Evolutionary conservation across 805 yeast species (phyloP), one percentile per base, ranked within the genome.

Genomic region (Starmera dryadoides): DNA sequence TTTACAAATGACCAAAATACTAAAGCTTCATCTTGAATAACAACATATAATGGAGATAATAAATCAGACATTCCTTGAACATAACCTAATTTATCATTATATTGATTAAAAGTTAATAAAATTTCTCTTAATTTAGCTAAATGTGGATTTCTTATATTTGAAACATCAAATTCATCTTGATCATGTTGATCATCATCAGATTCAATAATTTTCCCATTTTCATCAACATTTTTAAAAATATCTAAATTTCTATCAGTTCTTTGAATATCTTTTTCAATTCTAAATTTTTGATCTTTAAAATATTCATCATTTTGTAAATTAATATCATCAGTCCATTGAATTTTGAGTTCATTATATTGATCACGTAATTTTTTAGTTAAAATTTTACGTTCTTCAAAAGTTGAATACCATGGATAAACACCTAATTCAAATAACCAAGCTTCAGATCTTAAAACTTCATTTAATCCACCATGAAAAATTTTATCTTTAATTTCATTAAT

Each of bases 1-100:
- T 79, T 76, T 3, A 76, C 71, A 64, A 93, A 91, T 8, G 88
- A 81, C 94, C 96, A 87, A 58, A 93, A 93, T 6, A 96, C 69
- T 19, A 87, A 52, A 0, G 81, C 66, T 48, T 89, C 96, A 56
- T 89, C 95, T 47, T 73, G 71, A 8, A 69, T 45, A 9, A 68
- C 62, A 38, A 71, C 76, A 57, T 87, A 93, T 3, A 93, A 61
- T 1, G 97, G 97, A 0, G 96, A 83, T 29, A 93, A 64, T 37
- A 93, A 65, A 59, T 93, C 99, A 9, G 93, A 79, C 99, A 93
- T 93, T 2, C 99, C 99, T 63, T 93, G 99, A 16, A 93, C 96
- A 54, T 93, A 93, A 1, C 98, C 98, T 48, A 93, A 62, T 48
- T 87, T 82, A 34, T 66, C 69, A 58, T 93, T 89, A 57, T 80